phyloP scores from a whole-genome alignment of 768 basidiomycete species.

The Sarcomyxa edulis region DNA sequence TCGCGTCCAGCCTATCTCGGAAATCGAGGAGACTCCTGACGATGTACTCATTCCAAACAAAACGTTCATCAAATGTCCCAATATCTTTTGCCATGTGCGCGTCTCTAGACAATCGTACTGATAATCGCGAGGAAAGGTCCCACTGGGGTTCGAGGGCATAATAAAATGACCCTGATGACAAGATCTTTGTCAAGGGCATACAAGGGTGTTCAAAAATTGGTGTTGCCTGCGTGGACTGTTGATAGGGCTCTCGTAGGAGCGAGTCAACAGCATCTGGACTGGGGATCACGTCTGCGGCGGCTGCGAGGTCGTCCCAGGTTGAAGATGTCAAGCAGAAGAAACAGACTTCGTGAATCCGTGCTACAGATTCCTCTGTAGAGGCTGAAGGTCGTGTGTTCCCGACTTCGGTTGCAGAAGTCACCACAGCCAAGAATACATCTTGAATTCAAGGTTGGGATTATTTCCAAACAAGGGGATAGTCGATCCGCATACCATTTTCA shows the following conservation, averaged over 20 bases:
- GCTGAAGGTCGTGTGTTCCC: slow-evolving; percentile 65
- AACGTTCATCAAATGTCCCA: slow-evolving; percentile 72
- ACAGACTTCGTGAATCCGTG: slow-evolving; percentile 81
- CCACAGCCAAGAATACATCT: slow-evolving; percentile 86
- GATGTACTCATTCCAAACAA: slow-evolving; percentile 95
- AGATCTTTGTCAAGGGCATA: slow-evolving; percentile 80
- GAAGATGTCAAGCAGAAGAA: slow-evolving; percentile 86
- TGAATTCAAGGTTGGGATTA: slow-evolving; percentile 7
- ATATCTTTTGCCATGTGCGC: slow-evolving; percentile 38
- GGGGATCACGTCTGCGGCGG: slow-evolving; percentile 46
- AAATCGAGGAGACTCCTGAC: slow-evolving; percentile 86
- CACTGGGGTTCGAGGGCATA: slow-evolving; percentile 78
- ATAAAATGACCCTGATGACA: slow-evolving; percentile 92
- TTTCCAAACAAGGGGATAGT: not conserved
- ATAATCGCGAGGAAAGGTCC: slow-evolving; percentile 85
- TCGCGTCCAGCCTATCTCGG: slow-evolving; percentile 65
- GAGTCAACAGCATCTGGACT: slow-evolving; percentile 53
- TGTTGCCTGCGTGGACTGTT: slow-evolving; percentile 32
- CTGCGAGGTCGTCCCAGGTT: slow-evolving; percentile 74
- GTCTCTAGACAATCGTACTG: slow-evolving; percentile 59
- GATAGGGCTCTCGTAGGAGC: slow-evolving; percentile 42
- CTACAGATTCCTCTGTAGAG: slow-evolving; percentile 58
- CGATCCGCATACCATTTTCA: slow-evolving; percentile 49
- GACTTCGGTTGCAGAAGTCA: slow-evolving; percentile 71
- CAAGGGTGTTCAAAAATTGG: slow-evolving; percentile 89